These are phyloP conservation scores for Rugonectria rugulosa DNA, from an alignment of 2,329 filamentous ascomycete species.

Conservation along the genomic window DNA sequence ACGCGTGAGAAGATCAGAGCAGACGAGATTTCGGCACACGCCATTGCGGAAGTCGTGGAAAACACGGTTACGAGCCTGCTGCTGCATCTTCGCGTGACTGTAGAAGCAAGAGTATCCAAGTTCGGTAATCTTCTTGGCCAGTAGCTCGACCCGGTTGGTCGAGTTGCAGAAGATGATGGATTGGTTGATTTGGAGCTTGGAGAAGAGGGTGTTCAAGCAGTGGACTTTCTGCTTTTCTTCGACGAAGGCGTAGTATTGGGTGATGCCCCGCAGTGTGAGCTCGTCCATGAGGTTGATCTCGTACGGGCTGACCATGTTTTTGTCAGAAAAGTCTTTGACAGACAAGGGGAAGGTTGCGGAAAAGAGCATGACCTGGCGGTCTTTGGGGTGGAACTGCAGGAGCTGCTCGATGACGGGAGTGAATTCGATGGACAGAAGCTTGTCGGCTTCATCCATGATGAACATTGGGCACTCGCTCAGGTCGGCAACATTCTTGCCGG, in stretches of 20 bases:
- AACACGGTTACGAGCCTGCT: slow-evolving; percentile 95
- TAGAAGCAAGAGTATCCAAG: slow-evolving; percentile 99
- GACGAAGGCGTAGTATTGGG: slow-evolving; percentile 98
- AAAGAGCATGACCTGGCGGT: slow-evolving; percentile 99
- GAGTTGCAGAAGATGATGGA: slow-evolving; percentile 99
- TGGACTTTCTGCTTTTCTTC: slow-evolving; percentile 99
- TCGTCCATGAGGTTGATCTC: slow-evolving; percentile 99
- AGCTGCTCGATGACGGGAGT: slow-evolving; percentile 97
- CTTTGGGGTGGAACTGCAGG: slow-evolving; percentile 92
- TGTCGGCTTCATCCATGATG: slow-evolving; percentile 99
- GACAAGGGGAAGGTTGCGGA: slow-evolving; percentile 97
- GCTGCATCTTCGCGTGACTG: slow-evolving; percentile 97
- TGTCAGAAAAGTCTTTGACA: slow-evolving; percentile 97
- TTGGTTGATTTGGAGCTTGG: slow-evolving; percentile 99
- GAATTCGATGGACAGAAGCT: slow-evolving; percentile 95
- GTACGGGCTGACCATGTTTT: slow-evolving; percentile 95
- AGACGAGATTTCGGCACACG: slow-evolving; percentile 96
- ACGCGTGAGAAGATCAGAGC: slow-evolving; percentile 95
- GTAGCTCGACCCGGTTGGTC: slow-evolving; percentile 94
- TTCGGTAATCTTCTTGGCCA: slow-evolving; percentile 99
- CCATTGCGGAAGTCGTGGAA: slow-evolving; percentile 99
- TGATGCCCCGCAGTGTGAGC: slow-evolving; percentile 95
- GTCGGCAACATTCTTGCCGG: slow-evolving; percentile 95
- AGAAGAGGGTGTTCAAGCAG: slow-evolving; percentile 98
- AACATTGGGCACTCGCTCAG: slow-evolving; percentile 96